Base-by-base conservation (phyloP, 305 asterid species). In the Salvia sclarea region DNA sequence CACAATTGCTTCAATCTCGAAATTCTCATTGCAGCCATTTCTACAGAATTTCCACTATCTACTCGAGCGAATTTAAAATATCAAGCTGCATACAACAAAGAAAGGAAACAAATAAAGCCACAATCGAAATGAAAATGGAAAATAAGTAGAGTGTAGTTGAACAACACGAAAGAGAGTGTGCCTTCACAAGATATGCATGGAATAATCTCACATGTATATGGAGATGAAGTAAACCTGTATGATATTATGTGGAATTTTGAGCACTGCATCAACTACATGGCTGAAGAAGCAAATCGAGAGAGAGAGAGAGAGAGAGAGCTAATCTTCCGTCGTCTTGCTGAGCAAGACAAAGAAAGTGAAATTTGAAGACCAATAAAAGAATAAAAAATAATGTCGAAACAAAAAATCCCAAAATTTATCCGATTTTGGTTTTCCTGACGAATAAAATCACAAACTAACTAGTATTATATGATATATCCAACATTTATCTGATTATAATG, bases 21-120 rank as follows among this genome's bases (percentile, higher is more conserved):
- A 76, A 80, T 64, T 64, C 85, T 86, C 76, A 68, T 57, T 48
- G 83, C 74, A 72, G 86, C 82, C 86, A 82, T 85, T 75, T 30
- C 53, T 59, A 25, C 75, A 21, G 68, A 78, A 43, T 37, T 8
- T 43, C 22, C 41, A 4, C 48, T 35, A 52, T 2, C 13, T 30
- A 54, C 43, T 28, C 48, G 38, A 11, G 69, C 31, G 30, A 17
- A 21, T 38, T 11, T 20, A 48, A 47, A 69, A 69, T 33, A 57
- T 52, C 71, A 66, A 5, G 69, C 82, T 64, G 78, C 71, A 68
- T 66, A 66, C 5, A 30, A 38, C 2, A 24, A 20, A 37, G 6
- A 41, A 17, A 54, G 40, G 41, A 13, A 57, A 63, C 12, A 40
- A 66, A 64, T 40, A 53, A 50, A 64, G 3, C 25, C 16, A 25